Base-by-base conservation (phyloP, 192 early-diverging fungal genomes). In the Entomortierella parvispora region DNA sequence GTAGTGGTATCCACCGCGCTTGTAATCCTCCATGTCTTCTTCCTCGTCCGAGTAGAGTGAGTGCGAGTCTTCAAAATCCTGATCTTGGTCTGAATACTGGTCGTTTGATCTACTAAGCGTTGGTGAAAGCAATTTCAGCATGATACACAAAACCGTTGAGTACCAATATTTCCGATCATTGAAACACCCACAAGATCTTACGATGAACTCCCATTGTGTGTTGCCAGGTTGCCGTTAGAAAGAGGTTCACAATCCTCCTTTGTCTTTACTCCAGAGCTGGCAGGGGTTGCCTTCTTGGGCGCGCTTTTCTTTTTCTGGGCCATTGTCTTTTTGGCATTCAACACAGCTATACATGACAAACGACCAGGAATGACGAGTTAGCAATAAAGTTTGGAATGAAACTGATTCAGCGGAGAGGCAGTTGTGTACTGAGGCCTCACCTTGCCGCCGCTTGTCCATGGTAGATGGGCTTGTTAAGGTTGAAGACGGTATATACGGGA, bases 1-100 rank as follows among this genome's bases (percentile, higher is more conserved):
- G 1, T 95, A 93, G 65, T 99, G 96, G 82, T 99, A 99, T 1
- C 97, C 97, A 64, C 97, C 96, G 81, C 92, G 91, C 71, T 90
- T 86, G 81, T 97, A 99, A 83, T 99, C 97, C 57, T 93, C 90
- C 47, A 88, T 84, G 71, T 97, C 95, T 68, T 97, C 96, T 23
- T 77, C 74, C 80, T 97, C 97, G 18, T 93, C 93, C 14, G 87
- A 88, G 32, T 83, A 81, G 11, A 68, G 14, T 48, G 68, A 66
- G 26, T 75, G 59, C 46, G 55, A 11, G 40, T 66, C 60, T 28
- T 71, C 62, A 40, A 71, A 49, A 23, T 75, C 67, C 40, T 55
- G 68, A 33, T 68, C 65, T 49, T 53, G 29, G n/a, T 57, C 26
- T 4, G 50, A 61, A 1, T 32, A 28, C 11, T 74, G 28, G 22